Evolutionary conservation across 2,329 filamentous ascomycete species (phyloP).

Genomic region (Aspergillaceae sp.): DNA sequence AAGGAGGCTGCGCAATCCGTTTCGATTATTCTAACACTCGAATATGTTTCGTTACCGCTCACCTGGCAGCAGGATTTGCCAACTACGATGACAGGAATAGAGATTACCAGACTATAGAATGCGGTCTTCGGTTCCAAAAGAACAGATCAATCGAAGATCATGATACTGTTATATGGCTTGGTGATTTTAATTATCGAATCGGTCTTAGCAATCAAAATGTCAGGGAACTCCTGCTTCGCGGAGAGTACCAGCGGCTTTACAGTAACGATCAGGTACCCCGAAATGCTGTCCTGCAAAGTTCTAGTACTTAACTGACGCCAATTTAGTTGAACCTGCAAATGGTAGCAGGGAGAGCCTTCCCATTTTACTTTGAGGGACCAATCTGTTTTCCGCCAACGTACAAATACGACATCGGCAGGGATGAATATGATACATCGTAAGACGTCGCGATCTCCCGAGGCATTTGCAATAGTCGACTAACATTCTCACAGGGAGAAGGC

Average conservation of each 20-base stretch:
- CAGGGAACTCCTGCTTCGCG: slow-evolving; percentile 61
- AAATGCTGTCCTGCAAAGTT: no score
- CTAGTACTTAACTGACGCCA: no score
- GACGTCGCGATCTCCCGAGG: slow-evolving; percentile 16
- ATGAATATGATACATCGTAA: slow-evolving; percentile 85
- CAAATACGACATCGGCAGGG: slow-evolving; percentile 83
- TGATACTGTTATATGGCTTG: slow-evolving; percentile 84
- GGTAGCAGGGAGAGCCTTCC: slow-evolving; percentile 83
- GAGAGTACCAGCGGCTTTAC: slow-evolving; percentile 70
- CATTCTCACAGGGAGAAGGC: slow-evolving; percentile 65
- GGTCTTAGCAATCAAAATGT: slow-evolving; percentile 72
- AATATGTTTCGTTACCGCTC: slow-evolving; percentile 91
- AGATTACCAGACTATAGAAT: slow-evolving; percentile 82
- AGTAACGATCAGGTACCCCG: slow-evolving; percentile 71
- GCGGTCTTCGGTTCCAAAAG: slow-evolving; percentile 80
- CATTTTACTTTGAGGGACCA: slow-evolving; percentile 79
- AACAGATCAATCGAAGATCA: slow-evolving; percentile 90
- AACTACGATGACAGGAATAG: slow-evolving; percentile 95
- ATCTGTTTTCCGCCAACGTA: slow-evolving; percentile 91
- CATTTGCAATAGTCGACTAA: slow-evolving; percentile 19
- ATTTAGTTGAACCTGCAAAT: slow-evolving; percentile 81
- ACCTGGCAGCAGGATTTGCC: slow-evolving; percentile 88
- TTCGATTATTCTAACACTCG: slow-evolving; percentile 91
- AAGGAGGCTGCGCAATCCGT: slow-evolving; percentile 91
- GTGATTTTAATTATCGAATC: slow-evolving; percentile 97